A percentile compares a stretch with the other conserved stretches of the same genome.
These are phyloP conservation scores for Malus hybrid DNA, from an alignment of 331 rosid species.

Conservation along the genomic window DNA sequence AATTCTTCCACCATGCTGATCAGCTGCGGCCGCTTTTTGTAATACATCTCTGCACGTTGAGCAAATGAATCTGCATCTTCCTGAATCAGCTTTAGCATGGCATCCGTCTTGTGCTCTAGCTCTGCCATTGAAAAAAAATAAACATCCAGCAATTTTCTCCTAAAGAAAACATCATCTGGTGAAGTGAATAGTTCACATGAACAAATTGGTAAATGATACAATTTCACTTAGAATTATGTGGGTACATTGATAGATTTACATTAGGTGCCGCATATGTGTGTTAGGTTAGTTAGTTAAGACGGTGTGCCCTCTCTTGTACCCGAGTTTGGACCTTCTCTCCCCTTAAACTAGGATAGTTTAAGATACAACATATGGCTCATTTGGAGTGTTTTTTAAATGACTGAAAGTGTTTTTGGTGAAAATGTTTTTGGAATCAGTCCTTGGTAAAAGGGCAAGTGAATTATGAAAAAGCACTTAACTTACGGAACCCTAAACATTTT, in stretches of 20 bases:
- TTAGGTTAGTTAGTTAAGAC: too few species aligned
- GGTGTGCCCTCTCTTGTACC: too few species aligned
- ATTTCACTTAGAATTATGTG: background rate
- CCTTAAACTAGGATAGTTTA: too few species aligned
- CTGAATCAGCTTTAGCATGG: conserved; percentile 63
- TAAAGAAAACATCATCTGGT: background rate
- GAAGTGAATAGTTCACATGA: background rate
- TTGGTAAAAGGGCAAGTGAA: too few species aligned
- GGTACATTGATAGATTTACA: too few species aligned
- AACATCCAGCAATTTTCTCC: background rate
- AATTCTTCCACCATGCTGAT: conserved; percentile 75
- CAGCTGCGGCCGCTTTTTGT: conserved; percentile 78
- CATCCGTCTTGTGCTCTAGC: conserved; percentile 57
- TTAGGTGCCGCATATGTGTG: too few species aligned
- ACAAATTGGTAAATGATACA: background rate
- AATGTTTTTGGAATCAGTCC: too few species aligned
- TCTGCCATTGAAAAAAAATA: conserved; percentile 30
- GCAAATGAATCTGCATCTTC: conserved; percentile 88
- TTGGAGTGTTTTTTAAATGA: too few species aligned
- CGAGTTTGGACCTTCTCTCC: too few species aligned
- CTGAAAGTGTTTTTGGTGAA: too few species aligned
- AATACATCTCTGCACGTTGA: conserved; percentile 86
- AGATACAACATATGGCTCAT: rapidly evolving
- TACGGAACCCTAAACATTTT: too few species aligned
- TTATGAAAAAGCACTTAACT: rapidly evolving